Evolutionary conservation across 352 stramenopile species (phyloP).

Genomic region (Pythium diclinum): DNA sequence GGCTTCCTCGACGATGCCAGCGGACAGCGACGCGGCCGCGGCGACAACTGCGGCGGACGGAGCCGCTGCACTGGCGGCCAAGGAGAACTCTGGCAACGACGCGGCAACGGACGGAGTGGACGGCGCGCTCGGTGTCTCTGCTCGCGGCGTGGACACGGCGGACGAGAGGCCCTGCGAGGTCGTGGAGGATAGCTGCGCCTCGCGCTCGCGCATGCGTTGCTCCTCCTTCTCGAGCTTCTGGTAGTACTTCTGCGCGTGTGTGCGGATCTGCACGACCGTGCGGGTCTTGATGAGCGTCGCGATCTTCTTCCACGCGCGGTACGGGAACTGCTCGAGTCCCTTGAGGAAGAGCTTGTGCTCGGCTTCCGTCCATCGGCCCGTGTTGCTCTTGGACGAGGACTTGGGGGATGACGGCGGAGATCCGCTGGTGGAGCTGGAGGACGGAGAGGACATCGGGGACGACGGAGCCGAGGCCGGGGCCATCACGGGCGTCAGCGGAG

Average conservation of each 20-base stretch:
- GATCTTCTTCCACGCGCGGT: slow-evolving; percentile 92
- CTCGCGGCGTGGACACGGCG: slow-evolving; percentile 9
- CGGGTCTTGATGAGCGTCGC: slow-evolving; percentile 92
- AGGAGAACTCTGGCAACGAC: slow-evolving; percentile 10
- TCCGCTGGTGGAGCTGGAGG: background rate
- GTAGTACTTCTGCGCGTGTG: slow-evolving; percentile 88
- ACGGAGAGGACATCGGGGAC: slow-evolving; percentile 11
- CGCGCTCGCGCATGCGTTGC: slow-evolving; percentile 65
- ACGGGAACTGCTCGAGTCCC: slow-evolving; percentile 81
- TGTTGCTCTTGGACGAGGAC: slow-evolving; percentile 60
- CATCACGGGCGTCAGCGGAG: background rate
- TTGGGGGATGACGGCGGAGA: slow-evolving; percentile 29
- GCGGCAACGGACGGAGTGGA: slow-evolving; percentile 4
- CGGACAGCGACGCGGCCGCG: background rate
- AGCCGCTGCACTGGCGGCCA: background rate
- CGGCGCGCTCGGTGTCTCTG: background rate
- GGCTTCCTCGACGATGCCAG: background rate
- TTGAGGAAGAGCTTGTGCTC: slow-evolving; percentile 89
- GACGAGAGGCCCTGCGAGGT: slow-evolving; percentile 5
- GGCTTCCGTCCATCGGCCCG: slow-evolving; percentile 79
- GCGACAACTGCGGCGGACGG: slow-evolving; percentile 2
- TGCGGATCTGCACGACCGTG: slow-evolving; percentile 89
- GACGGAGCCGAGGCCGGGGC: slow-evolving; percentile 14
- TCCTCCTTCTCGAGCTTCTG: slow-evolving; percentile 89
- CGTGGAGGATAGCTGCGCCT: slow-evolving; percentile 32